These are phyloP conservation scores for Fraxinus americana DNA, from an alignment of 257 asterid genomes.

Conservation along the genomic window DNA sequence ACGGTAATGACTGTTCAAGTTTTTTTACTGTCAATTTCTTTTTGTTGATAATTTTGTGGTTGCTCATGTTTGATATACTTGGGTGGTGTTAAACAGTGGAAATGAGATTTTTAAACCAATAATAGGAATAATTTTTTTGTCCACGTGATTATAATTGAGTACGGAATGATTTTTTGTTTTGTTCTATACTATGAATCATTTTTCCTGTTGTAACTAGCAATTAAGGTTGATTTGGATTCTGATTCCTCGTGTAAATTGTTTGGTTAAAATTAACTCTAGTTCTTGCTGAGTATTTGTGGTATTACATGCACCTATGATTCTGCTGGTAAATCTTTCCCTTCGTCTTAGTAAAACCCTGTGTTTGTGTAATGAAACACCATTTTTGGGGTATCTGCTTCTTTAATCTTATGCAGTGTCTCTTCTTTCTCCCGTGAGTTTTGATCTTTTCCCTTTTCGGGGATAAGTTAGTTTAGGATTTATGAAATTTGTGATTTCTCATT, in stretches of 20 bases:
- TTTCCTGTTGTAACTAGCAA: background rate
- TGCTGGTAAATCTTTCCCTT: too few species aligned
- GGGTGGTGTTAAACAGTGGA: background rate
- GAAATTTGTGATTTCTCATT: background rate
- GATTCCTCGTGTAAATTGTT: background rate
- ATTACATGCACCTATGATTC: too few species aligned
- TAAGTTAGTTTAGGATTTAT: too few species aligned
- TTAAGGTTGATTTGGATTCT: background rate
- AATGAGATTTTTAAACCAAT: background rate
- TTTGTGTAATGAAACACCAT: too few species aligned
- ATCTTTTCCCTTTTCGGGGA: background rate
- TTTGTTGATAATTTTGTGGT: background rate
- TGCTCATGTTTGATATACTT: background rate
- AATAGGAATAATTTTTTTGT: background rate
- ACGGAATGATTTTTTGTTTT: background rate
- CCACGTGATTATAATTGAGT: background rate
- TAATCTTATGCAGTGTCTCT: background rate
- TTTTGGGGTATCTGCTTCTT: background rate
- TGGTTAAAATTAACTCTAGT: too few species aligned
- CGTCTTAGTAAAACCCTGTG: too few species aligned
- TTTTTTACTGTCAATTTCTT: background rate
- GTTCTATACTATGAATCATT: background rate
- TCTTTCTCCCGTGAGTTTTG: background rate
- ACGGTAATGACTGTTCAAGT: slow-evolving; percentile 43
- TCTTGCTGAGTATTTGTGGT: too few species aligned